Evolutionary conservation across 257 asterid genomes (phyloP).

Genomic region (Plectranthus barbatus): DNA sequence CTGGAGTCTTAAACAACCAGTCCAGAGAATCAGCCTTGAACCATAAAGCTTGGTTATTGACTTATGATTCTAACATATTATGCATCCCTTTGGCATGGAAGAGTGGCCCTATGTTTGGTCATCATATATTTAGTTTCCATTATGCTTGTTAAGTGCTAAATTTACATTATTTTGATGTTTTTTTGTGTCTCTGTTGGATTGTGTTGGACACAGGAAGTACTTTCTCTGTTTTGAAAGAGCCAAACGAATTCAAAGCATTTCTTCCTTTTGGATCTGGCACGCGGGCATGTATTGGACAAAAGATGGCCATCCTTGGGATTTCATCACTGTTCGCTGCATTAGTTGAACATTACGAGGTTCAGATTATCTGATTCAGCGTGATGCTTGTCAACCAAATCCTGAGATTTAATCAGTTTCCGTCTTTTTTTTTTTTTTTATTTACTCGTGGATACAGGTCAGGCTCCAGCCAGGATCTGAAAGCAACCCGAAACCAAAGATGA

Average conservation of each 20-base stretch:
- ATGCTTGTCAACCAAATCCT: not conserved
- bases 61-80: not conserved
- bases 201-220: not conserved
- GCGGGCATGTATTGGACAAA: slow-evolving; percentile 39
- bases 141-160: not conserved
- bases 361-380: not conserved
- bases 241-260: slow-evolving; percentile 21
- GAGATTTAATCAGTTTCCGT: not conserved
- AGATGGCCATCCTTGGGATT: slow-evolving; percentile 23
- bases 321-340: slow-evolving; percentile 34
- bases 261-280: slow-evolving; percentile 42
- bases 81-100: not conserved
- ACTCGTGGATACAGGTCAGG: slow-evolving; percentile 20
- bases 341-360: slow-evolving; percentile 27
- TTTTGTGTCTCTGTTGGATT: not conserved
- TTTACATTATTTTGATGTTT: slow-evolving; percentile 1
- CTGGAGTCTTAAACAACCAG: not conserved
- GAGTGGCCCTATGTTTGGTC: not conserved
- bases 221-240: slow-evolving; percentile 12
- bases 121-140: not conserved
- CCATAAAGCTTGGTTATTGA: not conserved
- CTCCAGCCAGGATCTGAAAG: slow-evolving; percentile 24
- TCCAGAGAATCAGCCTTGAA: not conserved
- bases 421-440: not conserved
- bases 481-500: slow-evolving; percentile 20